Conservation (phyloP, 306 rosid species). For the Medicago lupulina region DNA sequence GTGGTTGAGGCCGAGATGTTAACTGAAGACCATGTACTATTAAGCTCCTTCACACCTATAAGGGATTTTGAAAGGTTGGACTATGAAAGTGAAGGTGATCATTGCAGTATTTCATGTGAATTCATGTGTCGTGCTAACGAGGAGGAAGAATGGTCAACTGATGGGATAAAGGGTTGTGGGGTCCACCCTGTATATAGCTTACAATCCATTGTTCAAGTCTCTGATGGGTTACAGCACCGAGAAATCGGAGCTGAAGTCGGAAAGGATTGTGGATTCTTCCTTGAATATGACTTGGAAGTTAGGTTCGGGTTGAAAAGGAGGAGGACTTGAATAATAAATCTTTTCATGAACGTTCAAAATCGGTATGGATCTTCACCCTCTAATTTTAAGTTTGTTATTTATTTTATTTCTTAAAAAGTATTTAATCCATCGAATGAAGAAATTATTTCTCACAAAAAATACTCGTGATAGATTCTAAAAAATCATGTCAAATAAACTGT, state of each 20-base stretch:
- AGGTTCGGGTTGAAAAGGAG: not conserved
- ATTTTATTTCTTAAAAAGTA: too few species aligned
- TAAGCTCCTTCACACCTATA: too few species aligned
- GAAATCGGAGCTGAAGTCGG: too few species aligned
- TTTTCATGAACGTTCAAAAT: not conserved
- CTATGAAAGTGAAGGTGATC: not conserved
- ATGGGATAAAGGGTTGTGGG: constrained; percentile 22
- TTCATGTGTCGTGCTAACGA: not conserved
- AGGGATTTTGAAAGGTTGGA: too few species aligned
- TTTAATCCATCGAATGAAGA: not conserved
- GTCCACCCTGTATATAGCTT: not conserved
- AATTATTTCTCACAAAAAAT: not conserved
- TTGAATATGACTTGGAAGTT: not conserved
- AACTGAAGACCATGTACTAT: too few species aligned
- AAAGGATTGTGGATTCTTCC: constrained; percentile 18
- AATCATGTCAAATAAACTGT: not conserved
- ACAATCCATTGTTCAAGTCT: not conserved
- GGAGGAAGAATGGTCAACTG: not conserved
- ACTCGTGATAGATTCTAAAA: too few species aligned
- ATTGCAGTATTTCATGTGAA: not conserved
- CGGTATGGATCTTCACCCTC: not conserved
- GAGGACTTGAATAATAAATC: not conserved
- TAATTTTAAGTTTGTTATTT: too few species aligned
- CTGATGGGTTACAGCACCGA: too few species aligned
- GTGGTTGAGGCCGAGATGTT: too few species aligned